Percentiles rank a stretch among this genome's conserved stretches.
phyloP scores from a whole-genome alignment of 495 filamentous ascomycete genomes.

The Hypoxylon trugodes region DNA sequence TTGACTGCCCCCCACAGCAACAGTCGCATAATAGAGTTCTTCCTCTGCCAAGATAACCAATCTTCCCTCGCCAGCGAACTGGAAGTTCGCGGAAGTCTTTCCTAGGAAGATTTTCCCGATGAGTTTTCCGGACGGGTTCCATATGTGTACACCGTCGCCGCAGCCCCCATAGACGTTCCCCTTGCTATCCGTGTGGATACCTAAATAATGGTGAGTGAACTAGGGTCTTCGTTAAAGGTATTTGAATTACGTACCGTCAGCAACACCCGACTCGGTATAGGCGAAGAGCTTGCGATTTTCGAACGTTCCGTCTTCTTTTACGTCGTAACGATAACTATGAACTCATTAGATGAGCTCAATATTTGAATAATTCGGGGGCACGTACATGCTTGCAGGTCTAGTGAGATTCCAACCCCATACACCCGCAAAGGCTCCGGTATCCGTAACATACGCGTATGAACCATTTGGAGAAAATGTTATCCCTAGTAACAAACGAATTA shows the following conservation, averaged over 20 bases:
- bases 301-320: conserved; percentile 51
- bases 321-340: conserved; percentile 52
- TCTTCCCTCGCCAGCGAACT: conserved; percentile 62
- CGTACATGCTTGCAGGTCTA: conserved; percentile 52
- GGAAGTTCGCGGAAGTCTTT: conserved; percentile 60
- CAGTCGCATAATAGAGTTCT: conserved; percentile 58
- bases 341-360: conserved; percentile 1
- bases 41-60: conserved; percentile 61
- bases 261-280: conserved; percentile 60
- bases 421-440: conserved; percentile 59
- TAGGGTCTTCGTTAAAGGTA: background rate
- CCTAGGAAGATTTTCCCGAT: conserved; percentile 66
- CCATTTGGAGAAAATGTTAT: conserved; percentile 65
- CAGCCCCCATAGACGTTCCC: conserved; percentile 69
- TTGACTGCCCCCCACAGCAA: conserved; percentile 53
- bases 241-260: conserved; percentile 55
- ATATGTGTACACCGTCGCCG: conserved; percentile 71
- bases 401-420: conserved; percentile 50
- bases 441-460: conserved; percentile 61
- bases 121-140: conserved; percentile 63
- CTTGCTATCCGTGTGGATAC: conserved; percentile 65
- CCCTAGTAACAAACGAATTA: conserved; percentile 37
- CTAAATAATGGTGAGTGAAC: background rate
- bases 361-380: background rate
- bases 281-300: conserved; percentile 64